Percentiles rank a stretch among this genome's conserved stretches.
Conservation (phyloP, 1,284 basidiomycete genomes). For the Boletus holoroseus region DNA sequence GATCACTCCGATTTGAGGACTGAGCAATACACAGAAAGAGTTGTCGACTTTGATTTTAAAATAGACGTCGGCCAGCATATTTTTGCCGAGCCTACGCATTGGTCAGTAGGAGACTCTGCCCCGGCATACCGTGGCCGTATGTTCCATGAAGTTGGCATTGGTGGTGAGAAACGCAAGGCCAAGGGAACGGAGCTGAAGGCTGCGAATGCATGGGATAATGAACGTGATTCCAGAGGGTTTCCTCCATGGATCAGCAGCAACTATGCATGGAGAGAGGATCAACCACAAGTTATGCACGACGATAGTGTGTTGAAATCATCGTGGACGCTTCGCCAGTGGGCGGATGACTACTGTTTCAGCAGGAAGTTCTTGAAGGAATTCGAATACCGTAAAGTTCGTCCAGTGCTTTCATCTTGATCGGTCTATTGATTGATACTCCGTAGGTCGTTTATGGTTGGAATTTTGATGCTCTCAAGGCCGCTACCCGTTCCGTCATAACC, state of each 20-base stretch:
- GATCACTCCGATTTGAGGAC: conserved; percentile 34
- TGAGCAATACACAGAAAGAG: conserved; percentile 48
- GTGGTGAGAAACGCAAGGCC: conserved; percentile 30
- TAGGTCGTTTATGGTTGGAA: conserved; percentile 70
- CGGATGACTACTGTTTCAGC: conserved; percentile 62
- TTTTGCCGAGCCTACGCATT: conserved; percentile 39
- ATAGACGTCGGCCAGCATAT: conserved; percentile 45
- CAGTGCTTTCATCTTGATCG: background rate
- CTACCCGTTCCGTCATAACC: conserved; percentile 48
- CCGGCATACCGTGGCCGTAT: conserved; percentile 55
- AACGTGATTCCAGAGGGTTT: conserved; percentile 34
- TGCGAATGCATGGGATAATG: conserved; percentile 32
- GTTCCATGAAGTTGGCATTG: conserved; percentile 43
- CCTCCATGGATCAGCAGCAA: conserved; percentile 41
- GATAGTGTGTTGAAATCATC: conserved; percentile 41
- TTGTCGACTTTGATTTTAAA: conserved; percentile 62
- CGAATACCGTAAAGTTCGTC: conserved; percentile 50
- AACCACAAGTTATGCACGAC: conserved; percentile 25
- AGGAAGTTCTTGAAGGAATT: conserved; percentile 61
- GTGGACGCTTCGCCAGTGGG: conserved; percentile 59
- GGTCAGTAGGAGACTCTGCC: conserved; percentile 47
- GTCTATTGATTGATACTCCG: background rate
- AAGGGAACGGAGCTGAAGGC: conserved; percentile 30
- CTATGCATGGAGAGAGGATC: conserved; percentile 25
- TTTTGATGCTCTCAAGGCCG: conserved; percentile 46